Conservation (phyloP, 177 flowering plant genomes). For the Vitis hybrid region DNA sequence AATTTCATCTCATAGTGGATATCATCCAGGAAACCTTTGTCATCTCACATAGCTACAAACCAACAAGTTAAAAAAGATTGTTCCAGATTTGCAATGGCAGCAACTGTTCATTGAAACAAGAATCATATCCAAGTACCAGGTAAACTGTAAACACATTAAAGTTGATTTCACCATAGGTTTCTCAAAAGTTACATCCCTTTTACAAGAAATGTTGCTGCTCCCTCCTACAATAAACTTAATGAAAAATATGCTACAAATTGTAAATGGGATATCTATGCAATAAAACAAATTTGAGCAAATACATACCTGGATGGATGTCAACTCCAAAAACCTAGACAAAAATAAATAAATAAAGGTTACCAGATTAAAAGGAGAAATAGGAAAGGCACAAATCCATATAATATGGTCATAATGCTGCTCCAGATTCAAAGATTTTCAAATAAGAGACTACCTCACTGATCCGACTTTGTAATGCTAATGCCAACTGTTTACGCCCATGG, state of each 20-base stretch:
- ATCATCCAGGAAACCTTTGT: not conserved
- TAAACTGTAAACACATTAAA: no score
- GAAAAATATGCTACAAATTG: not conserved
- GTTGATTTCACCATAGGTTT: not conserved
- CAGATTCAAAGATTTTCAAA: not conserved
- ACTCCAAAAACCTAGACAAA: constrained; percentile 71
- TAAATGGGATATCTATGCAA: not conserved
- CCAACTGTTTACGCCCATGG: constrained; percentile 72
- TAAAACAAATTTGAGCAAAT: not conserved
- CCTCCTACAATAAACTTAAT: not conserved
- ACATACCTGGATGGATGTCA: constrained; percentile 87
- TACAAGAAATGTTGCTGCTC: not conserved
- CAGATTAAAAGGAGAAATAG: not conserved
- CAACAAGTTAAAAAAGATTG: no score
- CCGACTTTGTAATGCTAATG: constrained; percentile 80
- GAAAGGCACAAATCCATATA: not conserved
- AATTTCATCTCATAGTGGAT: not conserved
- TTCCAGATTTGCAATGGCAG: no score
- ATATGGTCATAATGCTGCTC: not conserved
- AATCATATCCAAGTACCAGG: no score
- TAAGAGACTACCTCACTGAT: constrained; percentile 68
- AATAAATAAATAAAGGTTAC: not conserved
- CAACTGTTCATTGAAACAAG: no score
- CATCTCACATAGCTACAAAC: not conserved
- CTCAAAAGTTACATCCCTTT: not conserved